A percentile compares a stretch with the other conserved stretches of the same genome.
Evolutionary conservation across 169 alveolate species (phyloP).

Genomic region (Eimeria zaria): DNA sequence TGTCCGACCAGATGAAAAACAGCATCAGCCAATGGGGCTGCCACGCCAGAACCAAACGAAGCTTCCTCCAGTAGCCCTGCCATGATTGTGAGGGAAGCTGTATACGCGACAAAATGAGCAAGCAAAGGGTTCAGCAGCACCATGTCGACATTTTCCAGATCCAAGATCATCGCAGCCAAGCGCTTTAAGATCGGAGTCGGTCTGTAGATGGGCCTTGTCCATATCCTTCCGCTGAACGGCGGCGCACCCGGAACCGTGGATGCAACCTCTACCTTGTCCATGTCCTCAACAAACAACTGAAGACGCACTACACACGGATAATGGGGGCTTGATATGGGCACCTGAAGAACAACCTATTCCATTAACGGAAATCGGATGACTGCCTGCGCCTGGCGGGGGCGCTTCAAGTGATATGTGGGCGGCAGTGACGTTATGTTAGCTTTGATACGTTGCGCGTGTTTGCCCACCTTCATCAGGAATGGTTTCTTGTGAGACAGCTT

Average conservation of each 20-base stretch:
- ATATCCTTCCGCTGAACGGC: conserved; percentile 56
- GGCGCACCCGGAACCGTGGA: conserved; percentile 57
- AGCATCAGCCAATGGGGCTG: conserved; percentile 39
- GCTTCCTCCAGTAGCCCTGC: conserved; percentile 64
- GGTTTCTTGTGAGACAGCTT: conserved; percentile 39
- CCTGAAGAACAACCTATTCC: background rate
- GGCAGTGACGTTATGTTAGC: background rate
- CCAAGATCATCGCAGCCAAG: conserved; percentile 41
- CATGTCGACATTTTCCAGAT: conserved; percentile 36
- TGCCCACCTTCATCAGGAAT: conserved; percentile 49
- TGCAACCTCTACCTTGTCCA: conserved; percentile 75
- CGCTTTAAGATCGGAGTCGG: conserved; percentile 54
- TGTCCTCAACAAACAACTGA: conserved; percentile 45
- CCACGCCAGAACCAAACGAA: conserved; percentile 53
- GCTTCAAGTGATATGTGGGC: background rate
- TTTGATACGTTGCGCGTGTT: background rate
- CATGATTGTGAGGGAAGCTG: conserved; percentile 55
- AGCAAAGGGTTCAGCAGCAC: conserved; percentile 54
- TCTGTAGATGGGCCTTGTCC: conserved; percentile 45
- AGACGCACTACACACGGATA: background rate
- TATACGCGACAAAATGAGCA: conserved; percentile 48
- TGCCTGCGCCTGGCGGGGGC: background rate
- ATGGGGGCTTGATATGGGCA: background rate
- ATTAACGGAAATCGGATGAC: background rate
- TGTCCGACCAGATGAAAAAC: conserved; percentile 18